phyloP scores from a whole-genome alignment of 331 rosid genomes.

The Rosa hybrid region DNA sequence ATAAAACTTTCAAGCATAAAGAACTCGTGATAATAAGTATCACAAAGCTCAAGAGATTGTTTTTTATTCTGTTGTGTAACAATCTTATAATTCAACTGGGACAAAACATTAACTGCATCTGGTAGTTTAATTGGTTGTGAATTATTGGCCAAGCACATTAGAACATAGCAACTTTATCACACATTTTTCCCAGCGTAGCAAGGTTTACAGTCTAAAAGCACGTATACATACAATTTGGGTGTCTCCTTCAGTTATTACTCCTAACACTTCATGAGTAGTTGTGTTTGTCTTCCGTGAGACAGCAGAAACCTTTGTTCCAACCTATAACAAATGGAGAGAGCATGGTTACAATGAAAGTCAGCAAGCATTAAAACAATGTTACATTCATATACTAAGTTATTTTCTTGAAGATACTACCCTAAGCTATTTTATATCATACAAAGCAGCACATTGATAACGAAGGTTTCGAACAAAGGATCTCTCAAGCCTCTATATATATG shows the following conservation, averaged over 20 bases:
- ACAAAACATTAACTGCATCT: neutral
- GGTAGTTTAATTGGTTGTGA: neutral
- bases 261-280: slow-evolving; percentile 89
- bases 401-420: neutral
- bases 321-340: slow-evolving; percentile 46
- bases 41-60: neutral
- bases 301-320: slow-evolving; percentile 93
- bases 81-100: neutral
- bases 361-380: slow-evolving; percentile 6
- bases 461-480: slow-evolving; percentile 1
- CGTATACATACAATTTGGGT: slow-evolving; percentile 78
- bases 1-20: neutral
- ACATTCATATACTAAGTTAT: neutral
- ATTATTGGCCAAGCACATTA: neutral
- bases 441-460: neutral
- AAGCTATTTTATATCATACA: neutral
- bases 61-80: neutral
- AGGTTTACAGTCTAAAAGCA: slow-evolving; percentile 2
- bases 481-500: neutral
- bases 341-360: neutral
- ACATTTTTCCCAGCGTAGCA: neutral
- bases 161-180: neutral
- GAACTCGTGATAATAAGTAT: neutral
- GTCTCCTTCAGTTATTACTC: slow-evolving; percentile 81
- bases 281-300: slow-evolving; percentile 96